Conservation (phyloP, 2,329 filamentous ascomycete genomes). For the Colletotrichum tropicale region DNA sequence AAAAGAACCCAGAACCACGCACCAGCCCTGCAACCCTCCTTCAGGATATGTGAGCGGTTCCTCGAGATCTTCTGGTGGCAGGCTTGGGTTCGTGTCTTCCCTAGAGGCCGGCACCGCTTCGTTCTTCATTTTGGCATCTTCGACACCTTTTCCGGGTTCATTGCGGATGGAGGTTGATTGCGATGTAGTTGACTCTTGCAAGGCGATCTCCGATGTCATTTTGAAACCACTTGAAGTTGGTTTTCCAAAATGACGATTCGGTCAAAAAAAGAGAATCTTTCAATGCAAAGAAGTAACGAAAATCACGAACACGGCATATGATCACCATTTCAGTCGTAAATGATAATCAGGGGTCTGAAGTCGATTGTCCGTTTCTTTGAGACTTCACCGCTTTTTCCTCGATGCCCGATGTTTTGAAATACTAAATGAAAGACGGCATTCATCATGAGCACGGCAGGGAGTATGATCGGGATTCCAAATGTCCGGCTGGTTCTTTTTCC, state of each 20-base stretch:
- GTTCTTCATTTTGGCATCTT: background rate
- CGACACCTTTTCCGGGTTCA: background rate
- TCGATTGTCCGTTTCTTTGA: background rate
- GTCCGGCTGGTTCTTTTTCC: background rate
- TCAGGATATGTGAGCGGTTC: slow-evolving; percentile 58
- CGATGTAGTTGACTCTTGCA: background rate
- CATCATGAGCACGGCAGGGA: background rate
- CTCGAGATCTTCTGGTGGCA: background rate
- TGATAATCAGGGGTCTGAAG: background rate
- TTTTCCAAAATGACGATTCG: background rate
- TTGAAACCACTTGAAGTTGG: background rate
- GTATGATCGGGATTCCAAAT: background rate
- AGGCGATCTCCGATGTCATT: background rate
- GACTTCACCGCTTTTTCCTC: background rate
- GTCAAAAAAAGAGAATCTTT: background rate
- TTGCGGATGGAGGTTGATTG: background rate
- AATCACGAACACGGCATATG: fast-evolving
- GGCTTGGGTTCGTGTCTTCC: background rate
- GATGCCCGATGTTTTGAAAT: background rate
- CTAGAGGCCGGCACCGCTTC: background rate
- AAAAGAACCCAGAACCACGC: slow-evolving; percentile 81
- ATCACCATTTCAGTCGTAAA: background rate
- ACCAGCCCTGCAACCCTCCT: slow-evolving; percentile 79
- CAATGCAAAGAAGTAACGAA: background rate
- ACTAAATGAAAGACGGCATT: background rate